Base-by-base conservation (phyloP, 257 asterid genomes). In the Paulownia fortunei region DNA sequence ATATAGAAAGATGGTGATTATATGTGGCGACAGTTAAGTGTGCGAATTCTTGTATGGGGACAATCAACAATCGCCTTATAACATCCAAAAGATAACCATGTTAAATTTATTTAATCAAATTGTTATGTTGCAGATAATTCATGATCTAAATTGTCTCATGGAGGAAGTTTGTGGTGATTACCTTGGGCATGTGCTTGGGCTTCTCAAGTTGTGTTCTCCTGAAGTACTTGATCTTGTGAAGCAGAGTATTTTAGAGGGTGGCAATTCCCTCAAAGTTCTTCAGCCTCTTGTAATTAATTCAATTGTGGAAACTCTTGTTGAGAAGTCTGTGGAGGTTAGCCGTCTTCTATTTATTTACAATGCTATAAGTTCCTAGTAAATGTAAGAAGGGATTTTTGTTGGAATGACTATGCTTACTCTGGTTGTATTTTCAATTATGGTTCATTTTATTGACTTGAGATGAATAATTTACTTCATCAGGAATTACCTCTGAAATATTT, bases 221-320 rank as follows among this genome's bases (percentile, higher is more conserved):
- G 97, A 89, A 87, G 92, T 96, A 69, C 90, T 87, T 80, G 96
- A 89, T 82, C 89, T 87, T 87, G 97, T 96, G 74, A 92, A 86
- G 86, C 92, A 88, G 86, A 91, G 99, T 79, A 92, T 96, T 78
- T 80, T 92, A 79, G 97, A 82, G 70, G 97, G 98, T 60, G 93
- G 83, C 49, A 79, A 90, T 75, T 88, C 95, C 76, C 88, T 96
- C 49, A 88, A 87, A 82, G 92, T 72, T 69, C 94, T 89, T 82
- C 88, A 89, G 75, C 97, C 99, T 62, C 85, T 62, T 52, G 92
- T 89, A 65, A 84, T 92, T 73, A 87, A 85, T 71, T 88, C 97
- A 26, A 83, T 93, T 34, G 79, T 90, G 52, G 94, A 92, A 65
- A 84, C 93, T 47, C 85, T 96, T 66, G 98, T 92, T 65, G 93